Percentiles rank a stretch among this genome's conserved stretches.
These are phyloP conservation scores for Pyrenochaeta sp. DNA, from an alignment of 2,329 filamentous ascomycete species.

Conservation along the genomic window DNA sequence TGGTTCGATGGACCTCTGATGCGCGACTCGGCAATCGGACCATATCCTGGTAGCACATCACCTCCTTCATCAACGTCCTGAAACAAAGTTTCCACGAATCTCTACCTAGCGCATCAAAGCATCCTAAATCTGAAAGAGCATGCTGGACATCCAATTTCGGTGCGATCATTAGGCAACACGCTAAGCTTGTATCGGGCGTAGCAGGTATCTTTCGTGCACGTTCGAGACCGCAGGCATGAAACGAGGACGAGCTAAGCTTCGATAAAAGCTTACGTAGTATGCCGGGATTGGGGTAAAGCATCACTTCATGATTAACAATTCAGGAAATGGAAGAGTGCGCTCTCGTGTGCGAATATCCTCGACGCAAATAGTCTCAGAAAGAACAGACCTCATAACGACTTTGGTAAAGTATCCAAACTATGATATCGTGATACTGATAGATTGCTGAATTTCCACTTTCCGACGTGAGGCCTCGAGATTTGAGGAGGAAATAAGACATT, in stretches of 20 bases:
- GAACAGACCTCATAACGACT: too few relatives aligned
- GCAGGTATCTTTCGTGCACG: background rate
- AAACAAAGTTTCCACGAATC: constrained; percentile 3
- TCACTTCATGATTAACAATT: background rate
- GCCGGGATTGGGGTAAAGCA: background rate
- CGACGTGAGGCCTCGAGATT: background rate
- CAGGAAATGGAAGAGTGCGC: too few relatives aligned
- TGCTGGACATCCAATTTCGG: constrained; percentile 1
- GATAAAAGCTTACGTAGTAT: background rate
- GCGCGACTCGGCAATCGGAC: too few relatives aligned
- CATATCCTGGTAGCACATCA: background rate
- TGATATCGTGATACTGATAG: background rate
- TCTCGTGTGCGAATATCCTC: too few relatives aligned
- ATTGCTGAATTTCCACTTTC: background rate
- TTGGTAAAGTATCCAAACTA: too few relatives aligned
- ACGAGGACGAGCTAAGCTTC: constrained; percentile 2
- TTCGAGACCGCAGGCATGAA: constrained; percentile 4
- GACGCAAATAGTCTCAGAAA: too few relatives aligned
- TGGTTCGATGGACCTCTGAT: too few relatives aligned
- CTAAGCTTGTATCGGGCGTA: background rate
- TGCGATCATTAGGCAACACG: too few relatives aligned
- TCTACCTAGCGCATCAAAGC: background rate
- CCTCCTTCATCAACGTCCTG: constrained; percentile 1
- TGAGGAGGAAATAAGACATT: background rate
- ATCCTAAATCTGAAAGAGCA: background rate